Percentiles rank a stretch among this genome's conserved stretches.
Conservation (phyloP, 1,139 yeast genomes). For the Geotrichum candidum region DNA sequence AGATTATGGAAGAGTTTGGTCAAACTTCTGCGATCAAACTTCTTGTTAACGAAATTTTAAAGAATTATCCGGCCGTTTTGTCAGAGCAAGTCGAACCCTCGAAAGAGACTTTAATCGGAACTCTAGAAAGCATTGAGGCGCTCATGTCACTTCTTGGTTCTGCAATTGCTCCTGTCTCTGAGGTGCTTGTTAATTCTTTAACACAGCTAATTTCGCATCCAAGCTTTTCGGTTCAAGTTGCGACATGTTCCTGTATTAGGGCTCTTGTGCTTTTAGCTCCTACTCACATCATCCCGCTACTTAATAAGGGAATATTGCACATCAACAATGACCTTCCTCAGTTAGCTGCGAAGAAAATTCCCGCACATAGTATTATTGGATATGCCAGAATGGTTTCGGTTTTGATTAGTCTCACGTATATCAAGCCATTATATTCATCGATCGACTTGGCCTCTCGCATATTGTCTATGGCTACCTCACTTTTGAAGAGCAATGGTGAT, state of each 20-base stretch:
- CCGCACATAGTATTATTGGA: constrained; percentile 25
- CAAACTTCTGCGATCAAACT: constrained; percentile 29
- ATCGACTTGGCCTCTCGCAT: constrained; percentile 33
- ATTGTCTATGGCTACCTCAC: constrained; percentile 32
- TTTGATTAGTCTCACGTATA: constrained; percentile 29
- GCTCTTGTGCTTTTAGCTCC: constrained; percentile 27
- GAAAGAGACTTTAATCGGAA: constrained; percentile 27
- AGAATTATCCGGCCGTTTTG: constrained; percentile 25
- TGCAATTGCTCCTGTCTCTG: constrained; percentile 30
- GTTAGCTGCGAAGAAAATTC: constrained; percentile 23
- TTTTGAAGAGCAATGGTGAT: constrained; percentile 32
- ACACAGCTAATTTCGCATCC: constrained; percentile 23
- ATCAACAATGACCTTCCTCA: constrained; percentile 28
- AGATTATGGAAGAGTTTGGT: constrained; percentile 33
- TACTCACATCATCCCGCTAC: constrained; percentile 26
- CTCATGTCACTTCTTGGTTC: constrained; percentile 32
- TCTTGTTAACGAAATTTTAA: constrained; percentile 29
- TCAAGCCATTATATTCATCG: constrained; percentile 33
- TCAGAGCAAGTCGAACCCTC: constrained; percentile 25
- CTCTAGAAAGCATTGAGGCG: constrained; percentile 27
- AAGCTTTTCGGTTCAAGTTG: constrained; percentile 24
- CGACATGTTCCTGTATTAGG: constrained; percentile 24
- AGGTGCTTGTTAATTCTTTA: constrained; percentile 21
- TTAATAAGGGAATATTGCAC: constrained; percentile 25
- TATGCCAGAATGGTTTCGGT: constrained; percentile 29